phyloP scores from a whole-genome alignment of 2,329 filamentous ascomycete genomes.

The Microcyclospora tardicrescens region DNA sequence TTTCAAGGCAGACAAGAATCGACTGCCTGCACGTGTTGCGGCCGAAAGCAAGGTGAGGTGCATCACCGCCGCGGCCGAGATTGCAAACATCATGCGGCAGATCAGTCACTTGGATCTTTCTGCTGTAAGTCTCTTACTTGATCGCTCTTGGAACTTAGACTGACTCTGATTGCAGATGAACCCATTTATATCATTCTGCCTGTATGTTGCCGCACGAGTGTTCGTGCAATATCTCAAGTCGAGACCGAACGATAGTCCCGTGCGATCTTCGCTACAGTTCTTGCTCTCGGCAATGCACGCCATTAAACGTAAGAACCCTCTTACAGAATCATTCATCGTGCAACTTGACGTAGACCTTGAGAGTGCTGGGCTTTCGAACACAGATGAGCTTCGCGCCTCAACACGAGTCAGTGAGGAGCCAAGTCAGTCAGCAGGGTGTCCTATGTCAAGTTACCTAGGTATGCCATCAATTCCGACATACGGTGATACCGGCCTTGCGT shows the following conservation, averaged over 20 bases:
- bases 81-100: conserved; percentile 89
- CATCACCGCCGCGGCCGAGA: conserved; percentile 84
- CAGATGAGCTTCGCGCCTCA: conserved; percentile 10
- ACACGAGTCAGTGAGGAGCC: conserved; percentile 3
- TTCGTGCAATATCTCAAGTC: conserved; percentile 97
- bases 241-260: conserved; percentile 69
- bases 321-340: conserved; percentile 88
- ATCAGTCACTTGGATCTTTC: conserved; percentile 81
- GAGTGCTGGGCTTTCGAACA: conserved; percentile 45
- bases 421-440: conserved; percentile 7
- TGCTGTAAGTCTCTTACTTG: conserved; percentile 43
- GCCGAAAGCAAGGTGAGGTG: conserved; percentile 87
- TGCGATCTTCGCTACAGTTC: conserved; percentile 73
- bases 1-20: conserved; percentile 88
- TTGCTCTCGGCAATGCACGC: conserved; percentile 82
- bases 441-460: neutral
- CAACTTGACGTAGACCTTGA: conserved; percentile 89
- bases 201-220: conserved; percentile 89
- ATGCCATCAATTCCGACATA: conserved; percentile 6
- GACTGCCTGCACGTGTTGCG: conserved; percentile 60
- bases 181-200: conserved; percentile 85
- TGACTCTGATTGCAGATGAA: conserved; percentile 54
- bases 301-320: conserved; percentile 71
- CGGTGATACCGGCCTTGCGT: conserved; percentile 12
- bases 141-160: neutral